Percentiles rank a stretch among this genome's conserved stretches.
Conservation (phyloP, 306 rosid genomes). For the Vigna hirtella region DNA sequence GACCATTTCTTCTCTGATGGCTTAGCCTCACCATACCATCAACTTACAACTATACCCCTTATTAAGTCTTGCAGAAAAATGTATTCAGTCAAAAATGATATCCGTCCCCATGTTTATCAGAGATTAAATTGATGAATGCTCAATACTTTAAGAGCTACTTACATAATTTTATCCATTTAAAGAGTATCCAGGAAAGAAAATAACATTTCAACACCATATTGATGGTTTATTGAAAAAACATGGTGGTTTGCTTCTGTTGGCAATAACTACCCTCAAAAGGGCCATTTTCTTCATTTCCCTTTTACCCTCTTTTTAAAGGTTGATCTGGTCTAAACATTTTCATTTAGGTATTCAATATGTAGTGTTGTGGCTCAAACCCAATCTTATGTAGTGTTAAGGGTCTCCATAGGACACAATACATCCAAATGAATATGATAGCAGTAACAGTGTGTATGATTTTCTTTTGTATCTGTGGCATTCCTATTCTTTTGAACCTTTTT, state of each 20-base stretch:
- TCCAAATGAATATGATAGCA: not conserved
- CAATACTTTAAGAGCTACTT: no score
- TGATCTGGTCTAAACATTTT: not conserved
- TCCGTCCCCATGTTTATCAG: no score
- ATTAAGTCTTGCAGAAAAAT: not conserved
- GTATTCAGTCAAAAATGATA: no score
- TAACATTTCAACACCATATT: no score
- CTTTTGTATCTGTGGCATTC: not conserved
- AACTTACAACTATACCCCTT: constrained; percentile 46
- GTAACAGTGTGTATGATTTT: not conserved
- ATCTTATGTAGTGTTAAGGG: no score
- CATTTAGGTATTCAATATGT: not conserved
- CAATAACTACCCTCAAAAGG: not conserved
- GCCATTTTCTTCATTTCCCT: not conserved
- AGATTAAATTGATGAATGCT: no score
- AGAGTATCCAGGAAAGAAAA: no score
- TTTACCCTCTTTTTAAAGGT: not conserved
- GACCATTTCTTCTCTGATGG: constrained; percentile 50
- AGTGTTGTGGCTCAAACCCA: no score
- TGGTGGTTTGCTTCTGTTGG: no score
- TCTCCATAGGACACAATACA: not conserved
- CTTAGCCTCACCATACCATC: constrained; percentile 31
- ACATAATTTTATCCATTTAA: no score
- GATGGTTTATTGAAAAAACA: no score
- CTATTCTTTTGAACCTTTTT: not conserved